Percentiles rank a stretch among this genome's conserved stretches.
phyloP scores from a whole-genome alignment of 1,139 yeast genomes.

The Groenewaldozyma auringiensis region DNA sequence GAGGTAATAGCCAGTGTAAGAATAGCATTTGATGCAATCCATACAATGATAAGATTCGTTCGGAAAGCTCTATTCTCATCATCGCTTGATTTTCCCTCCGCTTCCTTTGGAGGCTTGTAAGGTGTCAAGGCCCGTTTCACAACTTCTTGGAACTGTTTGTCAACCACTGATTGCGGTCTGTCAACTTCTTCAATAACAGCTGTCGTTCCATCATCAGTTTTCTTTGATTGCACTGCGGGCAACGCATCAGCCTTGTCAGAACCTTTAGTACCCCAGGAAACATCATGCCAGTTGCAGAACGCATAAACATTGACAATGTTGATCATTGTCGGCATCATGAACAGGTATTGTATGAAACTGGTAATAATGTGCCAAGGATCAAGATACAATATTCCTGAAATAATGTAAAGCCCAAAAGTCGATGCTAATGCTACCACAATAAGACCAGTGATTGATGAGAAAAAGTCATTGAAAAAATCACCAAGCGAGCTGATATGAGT shows the following conservation, averaged over 20 bases:
- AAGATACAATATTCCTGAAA: constrained; percentile 61
- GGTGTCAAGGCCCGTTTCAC: constrained; percentile 40
- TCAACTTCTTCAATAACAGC: constrained; percentile 68
- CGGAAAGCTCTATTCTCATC: constrained; percentile 66
- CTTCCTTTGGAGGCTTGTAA: constrained; percentile 31
- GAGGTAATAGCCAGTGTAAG: constrained; percentile 57
- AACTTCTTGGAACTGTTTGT: constrained; percentile 39
- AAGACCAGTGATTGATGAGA: constrained; percentile 31
- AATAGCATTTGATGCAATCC: constrained; percentile 72
- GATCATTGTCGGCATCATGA: constrained; percentile 83
- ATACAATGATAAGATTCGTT: constrained; percentile 68
- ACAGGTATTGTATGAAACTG: constrained; percentile 74
- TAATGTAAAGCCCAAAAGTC: constrained; percentile 82
- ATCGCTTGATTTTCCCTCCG: constrained; percentile 36
- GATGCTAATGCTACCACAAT: constrained; percentile 78
- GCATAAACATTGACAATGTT: constrained; percentile 74
- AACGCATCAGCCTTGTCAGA: constrained; percentile 54
- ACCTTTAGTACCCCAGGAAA: constrained; percentile 98
- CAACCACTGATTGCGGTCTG: constrained; percentile 62
- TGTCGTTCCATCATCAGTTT: constrained; percentile 58
- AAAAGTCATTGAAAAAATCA: constrained; percentile 28
- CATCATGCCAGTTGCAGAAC: constrained; percentile 92
- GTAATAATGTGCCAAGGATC: constrained; percentile 96
- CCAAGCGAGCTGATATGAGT: constrained; percentile 20
- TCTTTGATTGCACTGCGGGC: constrained; percentile 45